Evolutionary conservation across 805 yeast species (phyloP).

Genomic region (Sugiyamaella floridensis): DNA sequence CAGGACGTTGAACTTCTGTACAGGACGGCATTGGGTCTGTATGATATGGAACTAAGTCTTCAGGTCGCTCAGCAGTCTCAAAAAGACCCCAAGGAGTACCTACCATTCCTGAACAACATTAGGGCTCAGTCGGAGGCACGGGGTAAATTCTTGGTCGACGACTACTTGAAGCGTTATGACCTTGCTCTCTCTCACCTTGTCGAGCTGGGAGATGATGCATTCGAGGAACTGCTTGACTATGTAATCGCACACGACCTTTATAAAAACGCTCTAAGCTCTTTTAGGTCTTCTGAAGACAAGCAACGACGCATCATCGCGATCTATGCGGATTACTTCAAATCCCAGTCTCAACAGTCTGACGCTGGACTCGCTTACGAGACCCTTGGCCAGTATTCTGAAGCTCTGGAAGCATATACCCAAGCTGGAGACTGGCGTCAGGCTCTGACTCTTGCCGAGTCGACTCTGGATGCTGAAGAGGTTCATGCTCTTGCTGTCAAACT

Average conservation of each 20-base stretch:
- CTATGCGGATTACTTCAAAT: constrained; percentile 58
- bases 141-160: constrained; percentile 71
- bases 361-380: constrained; percentile 76
- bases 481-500: constrained; percentile 51
- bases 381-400: constrained; percentile 48
- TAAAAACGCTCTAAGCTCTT: constrained; percentile 57
- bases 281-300: constrained; percentile 49
- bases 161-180: constrained; percentile 56
- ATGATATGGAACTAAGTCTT: constrained; percentile 74
- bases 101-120: constrained; percentile 81
- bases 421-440: constrained; percentile 87
- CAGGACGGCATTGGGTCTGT: constrained; percentile 69
- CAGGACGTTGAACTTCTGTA: constrained; percentile 84
- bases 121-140: constrained; percentile 62
- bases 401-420: constrained; percentile 60
- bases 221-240: constrained; percentile 57
- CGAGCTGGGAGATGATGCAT: constrained; percentile 23
- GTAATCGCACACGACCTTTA: constrained; percentile 65
- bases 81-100: constrained; percentile 94
- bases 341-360: constrained; percentile 54
- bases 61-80: constrained; percentile 92
- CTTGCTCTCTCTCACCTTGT: constrained; percentile 64
- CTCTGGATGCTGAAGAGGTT: constrained; percentile 35
- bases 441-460: constrained; percentile 39
- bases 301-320: constrained; percentile 47